Base-by-base conservation (phyloP, 306 rosid genomes). In the Cucumis melo region DNA sequence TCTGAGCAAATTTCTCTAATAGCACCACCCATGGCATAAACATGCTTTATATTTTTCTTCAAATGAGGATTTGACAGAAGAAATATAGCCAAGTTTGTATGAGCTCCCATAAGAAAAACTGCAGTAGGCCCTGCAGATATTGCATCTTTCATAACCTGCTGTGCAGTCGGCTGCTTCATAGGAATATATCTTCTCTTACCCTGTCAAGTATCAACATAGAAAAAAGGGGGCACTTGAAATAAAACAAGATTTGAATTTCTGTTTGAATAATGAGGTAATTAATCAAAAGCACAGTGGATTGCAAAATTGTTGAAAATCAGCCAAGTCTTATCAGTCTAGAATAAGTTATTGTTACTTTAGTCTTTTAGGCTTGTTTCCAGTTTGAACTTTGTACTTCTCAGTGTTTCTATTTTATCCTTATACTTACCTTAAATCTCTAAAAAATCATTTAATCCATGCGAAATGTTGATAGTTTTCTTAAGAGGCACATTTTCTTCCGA, bases 1-100 rank as follows among this genome's bases (percentile, higher is more conserved):
- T 82, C 72, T 1, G 96, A 94, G 70, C 96, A 93, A 7, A 90
- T 90, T 13, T 96, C 94, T 44, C 93, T 87, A 68, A 94, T 91
- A 59, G 93, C 95, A 2, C 99, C 99, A 24, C 97, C 99, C 99
- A 94, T 92, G 41, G 88, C 87, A 73, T 87, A 94, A 17, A 94
- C 84, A 81, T 89, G 99, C 79, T 90, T 87, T 42, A 94, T 81
- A 77, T 90, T 92, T 78, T 87, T 89, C 92, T 88, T 92, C 15
- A 94, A 81, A 15, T 88, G 87, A 42, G 96, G 99, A 53, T 92
- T 85, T 17, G 54, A 89, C 96, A 94, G 89, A 8, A 94, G 90
- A 75, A 94, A 94, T 16, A 94, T 78, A 58, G 81, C 99, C n/a
- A 94, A 63, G 74, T 94, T 94, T 61, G 99, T 94, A 29, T 92